Evolutionary conservation across 805 yeast species (phyloP), one percentile per base, ranked within the genome.

Genomic region (Candida lessepsii): DNA sequence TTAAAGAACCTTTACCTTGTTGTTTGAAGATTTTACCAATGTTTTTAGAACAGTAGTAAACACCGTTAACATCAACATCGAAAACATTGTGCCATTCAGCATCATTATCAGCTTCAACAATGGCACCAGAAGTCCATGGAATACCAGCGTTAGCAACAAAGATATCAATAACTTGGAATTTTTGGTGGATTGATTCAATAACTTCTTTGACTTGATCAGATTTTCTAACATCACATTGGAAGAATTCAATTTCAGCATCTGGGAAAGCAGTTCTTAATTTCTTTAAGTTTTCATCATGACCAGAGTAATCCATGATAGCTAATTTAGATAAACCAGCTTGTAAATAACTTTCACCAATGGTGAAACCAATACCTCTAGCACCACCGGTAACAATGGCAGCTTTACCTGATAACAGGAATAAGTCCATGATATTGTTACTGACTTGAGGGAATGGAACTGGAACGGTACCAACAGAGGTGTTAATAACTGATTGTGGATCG

Each of bases 1-100:
- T 79, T 51, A 89, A 70, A 1, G 95, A 83, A 23, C 96, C 96
- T 44, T 62, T 64, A 13, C 86, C 84, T 56, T 85, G 88, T 53
- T 75, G 66, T 60, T 78, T 77, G 73, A 89, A 89, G 42, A 81
- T 71, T 48, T 67, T 68, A 37, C 96, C 96, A 28, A 81, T 76
- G 38, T 74, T 67, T 66, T 83, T 83, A 45, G 95, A 83, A 56
- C 90, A 77, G 63, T 83, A 83, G 67, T 81, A 87, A 32, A 83
- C 85, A 9, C 93, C 88, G 57, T 85, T 81, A 46, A 89, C 68
- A 58, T 89, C 93, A 40, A 85, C 77, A 56, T 80, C 76, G 56
- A 87, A 73, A 41, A 88, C 78, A 49, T 78, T 78, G 58, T 74
- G 68, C 90, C 95, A 89, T 52, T 78, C 80, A 39, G 65, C 63